Evolutionary conservation across 2,329 filamentous ascomycete species (phyloP), one percentile per base, ranked within the genome.

Genomic region (Teratosphaeria pseudoeucalypti): DNA sequence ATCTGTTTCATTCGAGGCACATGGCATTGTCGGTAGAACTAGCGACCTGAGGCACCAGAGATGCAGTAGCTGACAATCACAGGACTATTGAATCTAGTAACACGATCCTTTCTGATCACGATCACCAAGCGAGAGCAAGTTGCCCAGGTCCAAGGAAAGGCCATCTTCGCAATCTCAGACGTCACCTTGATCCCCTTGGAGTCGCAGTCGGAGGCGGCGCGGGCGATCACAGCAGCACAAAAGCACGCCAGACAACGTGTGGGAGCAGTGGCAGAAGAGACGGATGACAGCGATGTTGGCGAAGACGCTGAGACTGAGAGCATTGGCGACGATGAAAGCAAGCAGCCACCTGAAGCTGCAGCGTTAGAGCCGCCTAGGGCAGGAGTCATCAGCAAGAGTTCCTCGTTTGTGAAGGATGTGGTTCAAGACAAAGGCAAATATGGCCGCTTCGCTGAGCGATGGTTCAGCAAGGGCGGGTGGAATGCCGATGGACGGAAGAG

Each of bases 381-480:
- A 34, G 73, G 69, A 55, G 70, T 71, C 11, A 57, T 67, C 19
- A 63, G 68, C 43, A 71, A 72, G 39, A 72, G 68, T n/a, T 86
- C 81, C 63, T 91, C 86, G 65, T 85, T 96, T 61, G 90, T 88
- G 0, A 86, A 95, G 73, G 89, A 97, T 76, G 92, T 97, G 1
- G 92, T 96, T 58, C 84, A 85, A 43, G 86, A 84, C 60, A 87
- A 85, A 66, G 91, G 92, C 0, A 86, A 85, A 63, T 97, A 96
- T 72, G 92, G 92, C 4, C 82, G 89, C 43, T 96, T 97, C 72
- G 90, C 92, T 0, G 84, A 91, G 63, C 85, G 87, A 61, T 99
- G 94, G 94, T 94, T 97, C 71, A 94, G 90, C 52, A 85, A 84
- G 64, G 87, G 85, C 62, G 91, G 89, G 0, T 92, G 91, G 88